These are phyloP conservation scores for Penicillium daleae DNA, from an alignment of 495 filamentous ascomycete species.

Conservation along the genomic window DNA sequence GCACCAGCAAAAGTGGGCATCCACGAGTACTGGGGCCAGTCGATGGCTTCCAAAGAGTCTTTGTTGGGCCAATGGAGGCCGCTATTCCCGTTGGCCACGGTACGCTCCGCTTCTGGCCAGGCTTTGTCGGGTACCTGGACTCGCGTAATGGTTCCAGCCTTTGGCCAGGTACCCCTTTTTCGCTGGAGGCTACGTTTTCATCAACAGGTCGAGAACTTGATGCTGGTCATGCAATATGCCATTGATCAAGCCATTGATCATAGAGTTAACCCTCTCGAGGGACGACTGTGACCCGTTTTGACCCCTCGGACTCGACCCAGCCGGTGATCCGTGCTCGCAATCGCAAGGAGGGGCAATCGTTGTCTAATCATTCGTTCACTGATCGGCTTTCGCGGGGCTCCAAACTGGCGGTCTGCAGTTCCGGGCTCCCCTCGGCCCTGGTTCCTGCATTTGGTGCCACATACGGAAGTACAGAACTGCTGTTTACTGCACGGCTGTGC, in stretches of 20 bases:
- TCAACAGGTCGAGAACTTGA: too few relatives aligned
- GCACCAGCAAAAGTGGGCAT: not conserved
- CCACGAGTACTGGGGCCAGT: not conserved
- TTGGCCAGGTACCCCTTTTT: not conserved
- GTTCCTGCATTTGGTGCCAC: not conserved
- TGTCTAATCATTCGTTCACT: not conserved
- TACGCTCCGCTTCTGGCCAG: constrained; percentile 5
- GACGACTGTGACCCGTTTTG: not conserved
- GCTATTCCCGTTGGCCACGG: constrained; percentile 1
- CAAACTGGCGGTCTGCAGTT: constrained; percentile 19
- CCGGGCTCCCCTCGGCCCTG: constrained; percentile 1
- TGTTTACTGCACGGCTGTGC: not conserved
- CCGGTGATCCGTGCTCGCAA: constrained; percentile 20
- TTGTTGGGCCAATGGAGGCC: constrained; percentile 7
- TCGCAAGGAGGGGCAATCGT: constrained; percentile 8
- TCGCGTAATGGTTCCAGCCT: constrained; percentile 2
- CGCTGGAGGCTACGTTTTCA: not conserved
- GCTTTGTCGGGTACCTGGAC: constrained; percentile 5
- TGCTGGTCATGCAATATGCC: too few relatives aligned
- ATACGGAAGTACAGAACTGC: not conserved
- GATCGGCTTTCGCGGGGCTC: constrained; percentile 10
- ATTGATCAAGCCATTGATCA: not conserved
- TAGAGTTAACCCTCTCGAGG: too few relatives aligned
- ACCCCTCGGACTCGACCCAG: constrained; percentile 18
- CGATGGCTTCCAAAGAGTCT: not conserved